A percentile compares a stretch with the other conserved stretches of the same genome.
phyloP scores from a whole-genome alignment of 495 filamentous ascomycete genomes.

The Sphaerosporella brunnea region DNA sequence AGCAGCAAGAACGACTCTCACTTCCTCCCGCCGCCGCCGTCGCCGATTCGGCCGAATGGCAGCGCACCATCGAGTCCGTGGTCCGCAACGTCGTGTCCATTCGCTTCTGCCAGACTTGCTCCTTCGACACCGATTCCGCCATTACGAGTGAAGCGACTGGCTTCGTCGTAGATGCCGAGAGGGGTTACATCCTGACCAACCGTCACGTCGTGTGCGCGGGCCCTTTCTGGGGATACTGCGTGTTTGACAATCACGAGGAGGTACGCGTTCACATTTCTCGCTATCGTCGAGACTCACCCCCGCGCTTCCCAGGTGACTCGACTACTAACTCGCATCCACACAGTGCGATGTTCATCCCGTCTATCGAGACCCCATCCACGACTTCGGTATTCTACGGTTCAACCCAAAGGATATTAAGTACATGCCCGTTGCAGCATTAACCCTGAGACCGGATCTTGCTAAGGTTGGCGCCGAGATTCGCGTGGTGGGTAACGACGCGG shows the following conservation, averaged over 20 bases:
- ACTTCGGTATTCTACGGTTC: constrained; percentile 93
- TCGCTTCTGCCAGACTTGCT: constrained; percentile 95
- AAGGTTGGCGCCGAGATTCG: constrained; percentile 77
- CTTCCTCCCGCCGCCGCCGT: constrained; percentile 33
- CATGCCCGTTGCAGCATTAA: constrained; percentile 67
- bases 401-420: constrained; percentile 91
- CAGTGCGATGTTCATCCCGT: constrained; percentile 94
- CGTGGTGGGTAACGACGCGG: constrained; percentile 96
- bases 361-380: constrained; percentile 94
- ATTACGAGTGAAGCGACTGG: constrained; percentile 89
- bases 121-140: constrained; percentile 90
- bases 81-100: constrained; percentile 90
- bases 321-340: constrained; percentile 16
- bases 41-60: constrained; percentile 89
- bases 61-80: constrained; percentile 82
- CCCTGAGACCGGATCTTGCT: constrained; percentile 70
- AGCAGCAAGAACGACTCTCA: too few species aligned
- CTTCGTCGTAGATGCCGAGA: constrained; percentile 92
- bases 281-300: too few species aligned
- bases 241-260: constrained; percentile 97
- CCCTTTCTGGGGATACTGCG: constrained; percentile 92
- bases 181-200: constrained; percentile 76
- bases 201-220: constrained; percentile 92
- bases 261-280: constrained; percentile 27
- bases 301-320: too few species aligned